phyloP scores from a whole-genome alignment of 768 basidiomycete species.

The Collybia sp. region DNA sequence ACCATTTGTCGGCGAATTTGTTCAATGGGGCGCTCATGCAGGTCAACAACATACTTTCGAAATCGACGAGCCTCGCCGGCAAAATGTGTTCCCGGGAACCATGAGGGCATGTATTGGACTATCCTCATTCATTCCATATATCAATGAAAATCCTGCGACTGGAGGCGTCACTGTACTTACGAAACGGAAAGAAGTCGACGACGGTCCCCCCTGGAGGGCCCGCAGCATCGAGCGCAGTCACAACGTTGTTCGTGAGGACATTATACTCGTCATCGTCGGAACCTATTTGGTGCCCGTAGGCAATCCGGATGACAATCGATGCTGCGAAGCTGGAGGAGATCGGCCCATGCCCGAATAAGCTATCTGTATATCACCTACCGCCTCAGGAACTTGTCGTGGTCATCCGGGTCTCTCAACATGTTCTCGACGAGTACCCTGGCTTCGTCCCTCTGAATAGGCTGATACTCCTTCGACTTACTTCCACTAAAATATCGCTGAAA shows the following conservation, averaged over 20 bases:
- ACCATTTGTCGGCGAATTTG: conserved; percentile 6
- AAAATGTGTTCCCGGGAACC: conserved; percentile 26
- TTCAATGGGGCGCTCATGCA: conserved; percentile 9
- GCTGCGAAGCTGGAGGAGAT: conserved; percentile 10
- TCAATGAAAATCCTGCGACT: not conserved
- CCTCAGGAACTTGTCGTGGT: not conserved
- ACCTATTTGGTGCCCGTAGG: conserved; percentile 11
- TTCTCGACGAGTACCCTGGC: conserved; percentile 4
- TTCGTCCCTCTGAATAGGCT: conserved; percentile 7
- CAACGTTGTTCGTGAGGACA: conserved; percentile 4
- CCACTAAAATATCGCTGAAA: conserved; percentile 8
- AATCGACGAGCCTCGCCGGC: conserved; percentile 7
- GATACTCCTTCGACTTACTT: conserved; percentile 1
- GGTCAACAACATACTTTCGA: conserved; percentile 1
- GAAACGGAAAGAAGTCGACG: conserved; percentile 12
- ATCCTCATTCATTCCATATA: not conserved
- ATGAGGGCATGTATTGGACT: conserved; percentile 22
- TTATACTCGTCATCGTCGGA: conserved; percentile 12
- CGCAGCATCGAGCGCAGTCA: conserved; percentile 1
- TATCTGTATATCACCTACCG: not conserved
- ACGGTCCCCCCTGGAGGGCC: conserved; percentile 10
- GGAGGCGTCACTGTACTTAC: conserved; percentile 7
- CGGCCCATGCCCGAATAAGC: not conserved
- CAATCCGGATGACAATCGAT: conserved; percentile 6
- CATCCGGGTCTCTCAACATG: not conserved